These are phyloP conservation scores for Emmonsiellopsis sp. DNA, from an alignment of 2,329 filamentous ascomycete genomes.

Conservation along the genomic window DNA sequence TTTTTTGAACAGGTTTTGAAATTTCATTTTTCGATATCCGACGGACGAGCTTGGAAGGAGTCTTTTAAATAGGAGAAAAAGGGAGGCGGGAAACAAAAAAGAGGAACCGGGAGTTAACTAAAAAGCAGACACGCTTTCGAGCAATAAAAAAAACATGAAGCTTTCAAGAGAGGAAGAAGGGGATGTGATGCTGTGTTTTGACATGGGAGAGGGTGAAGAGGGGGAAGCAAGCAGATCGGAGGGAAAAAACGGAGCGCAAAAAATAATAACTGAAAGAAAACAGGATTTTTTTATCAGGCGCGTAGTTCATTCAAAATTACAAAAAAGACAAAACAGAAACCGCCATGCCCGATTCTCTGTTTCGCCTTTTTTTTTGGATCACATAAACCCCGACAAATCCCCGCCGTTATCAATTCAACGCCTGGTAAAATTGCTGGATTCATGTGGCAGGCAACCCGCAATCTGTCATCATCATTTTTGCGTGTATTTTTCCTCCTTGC, in stretches of 20 bases:
- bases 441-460: not conserved
- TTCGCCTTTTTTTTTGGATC: not conserved
- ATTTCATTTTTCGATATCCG: constrained; percentile 2
- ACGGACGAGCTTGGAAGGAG: not conserved
- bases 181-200: not conserved
- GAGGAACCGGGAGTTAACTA: not conserved
- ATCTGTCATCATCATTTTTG: not conserved
- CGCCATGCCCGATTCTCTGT: not conserved
- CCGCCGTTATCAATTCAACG: constrained; percentile 1
- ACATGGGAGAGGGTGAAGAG: not conserved
- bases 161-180: not conserved
- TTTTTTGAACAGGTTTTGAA: constrained; percentile 1
- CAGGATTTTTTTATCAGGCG: not conserved
- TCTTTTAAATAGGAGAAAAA: not conserved
- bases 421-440: constrained; percentile 1
- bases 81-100: not conserved
- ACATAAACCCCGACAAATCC: not conserved
- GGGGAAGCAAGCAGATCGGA: not conserved
- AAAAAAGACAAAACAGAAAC: not conserved
- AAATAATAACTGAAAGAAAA: not conserved
- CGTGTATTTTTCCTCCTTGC: not conserved
- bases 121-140: not conserved
- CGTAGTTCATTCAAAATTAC: constrained; percentile 1
- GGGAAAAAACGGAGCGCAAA: not conserved
- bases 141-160: not conserved